phyloP scores from a whole-genome alignment of 306 rosid species.

The Acacia melanoxylon region DNA sequence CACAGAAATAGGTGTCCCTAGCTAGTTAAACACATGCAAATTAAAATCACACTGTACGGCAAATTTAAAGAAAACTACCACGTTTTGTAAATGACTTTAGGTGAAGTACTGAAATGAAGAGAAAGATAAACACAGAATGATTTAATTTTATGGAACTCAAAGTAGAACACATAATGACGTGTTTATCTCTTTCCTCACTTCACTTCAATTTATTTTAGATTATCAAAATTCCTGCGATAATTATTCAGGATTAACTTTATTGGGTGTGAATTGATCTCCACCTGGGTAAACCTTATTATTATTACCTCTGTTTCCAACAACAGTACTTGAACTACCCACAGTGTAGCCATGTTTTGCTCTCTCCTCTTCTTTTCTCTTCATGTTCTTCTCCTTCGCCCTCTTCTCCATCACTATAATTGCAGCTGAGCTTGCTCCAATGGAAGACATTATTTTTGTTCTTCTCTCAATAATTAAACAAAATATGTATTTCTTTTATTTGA shows the following conservation, averaged over 20 bases:
- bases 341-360: background rate
- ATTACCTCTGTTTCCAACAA: background rate
- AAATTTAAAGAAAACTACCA: background rate
- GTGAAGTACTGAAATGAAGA: background rate
- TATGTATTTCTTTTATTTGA: background rate
- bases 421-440: constrained; percentile 6
- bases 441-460: background rate
- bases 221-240: no score
- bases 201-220: background rate
- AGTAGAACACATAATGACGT: background rate
- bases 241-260: background rate
- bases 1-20: no score
- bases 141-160: no score
- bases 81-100: background rate
- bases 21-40: background rate
- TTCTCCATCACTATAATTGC: background rate
- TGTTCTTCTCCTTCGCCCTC: background rate
- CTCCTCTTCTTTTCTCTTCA: background rate
- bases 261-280: background rate
- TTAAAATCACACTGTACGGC: background rate
- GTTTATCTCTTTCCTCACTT: background rate
- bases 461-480: background rate
- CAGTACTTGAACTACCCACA: background rate
- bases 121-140: background rate
- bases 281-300: background rate